Evolutionary conservation across 495 filamentous ascomycete genomes (phyloP).

Genomic region (Lentithecium fluviatile): DNA sequence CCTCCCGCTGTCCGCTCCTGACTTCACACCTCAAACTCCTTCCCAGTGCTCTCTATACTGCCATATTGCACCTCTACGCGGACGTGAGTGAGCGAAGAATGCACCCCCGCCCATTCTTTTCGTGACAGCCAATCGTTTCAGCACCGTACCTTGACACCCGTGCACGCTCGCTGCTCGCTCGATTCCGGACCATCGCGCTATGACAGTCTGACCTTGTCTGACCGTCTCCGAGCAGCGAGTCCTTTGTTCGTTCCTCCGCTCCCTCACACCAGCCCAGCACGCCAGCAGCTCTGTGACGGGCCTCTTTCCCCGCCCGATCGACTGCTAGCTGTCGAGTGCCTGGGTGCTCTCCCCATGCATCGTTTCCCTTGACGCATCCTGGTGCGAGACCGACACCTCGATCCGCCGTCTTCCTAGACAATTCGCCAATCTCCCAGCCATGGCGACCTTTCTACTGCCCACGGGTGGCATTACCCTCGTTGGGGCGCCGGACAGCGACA

Average conservation of each 20-base stretch:
- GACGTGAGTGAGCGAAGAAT: slow-evolving; percentile 16
- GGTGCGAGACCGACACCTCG: slow-evolving; percentile 27
- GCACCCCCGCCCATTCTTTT: slow-evolving; percentile 29
- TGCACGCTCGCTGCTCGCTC: slow-evolving; percentile 23
- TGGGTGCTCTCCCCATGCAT: slow-evolving; percentile 36
- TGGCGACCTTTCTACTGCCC: slow-evolving; percentile 22
- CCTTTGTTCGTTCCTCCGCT: slow-evolving; percentile 31
- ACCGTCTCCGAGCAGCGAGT: slow-evolving; percentile 26
- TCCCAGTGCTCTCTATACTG: too few species aligned
- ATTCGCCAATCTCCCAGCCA: slow-evolving; percentile 13
- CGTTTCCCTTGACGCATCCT: slow-evolving; percentile 23
- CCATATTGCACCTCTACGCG: too few species aligned
- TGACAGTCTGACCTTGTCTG: slow-evolving; percentile 37
- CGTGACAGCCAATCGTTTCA: slow-evolving; percentile 39
- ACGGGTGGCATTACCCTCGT: slow-evolving; percentile 32
- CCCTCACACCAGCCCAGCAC: slow-evolving; percentile 30
- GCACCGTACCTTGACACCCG: slow-evolving; percentile 28
- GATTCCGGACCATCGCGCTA: slow-evolving; percentile 34
- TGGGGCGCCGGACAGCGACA: slow-evolving; percentile 35
- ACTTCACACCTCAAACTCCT: too few species aligned
- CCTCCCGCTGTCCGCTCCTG: not conserved
- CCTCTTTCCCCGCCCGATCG: not conserved
- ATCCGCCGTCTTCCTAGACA: slow-evolving; percentile 14
- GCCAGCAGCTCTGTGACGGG: slow-evolving; percentile 11
- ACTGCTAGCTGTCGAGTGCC: slow-evolving; percentile 14